Conservation (phyloP, 768 basidiomycete species). For the Suillus clintonianus region DNA sequence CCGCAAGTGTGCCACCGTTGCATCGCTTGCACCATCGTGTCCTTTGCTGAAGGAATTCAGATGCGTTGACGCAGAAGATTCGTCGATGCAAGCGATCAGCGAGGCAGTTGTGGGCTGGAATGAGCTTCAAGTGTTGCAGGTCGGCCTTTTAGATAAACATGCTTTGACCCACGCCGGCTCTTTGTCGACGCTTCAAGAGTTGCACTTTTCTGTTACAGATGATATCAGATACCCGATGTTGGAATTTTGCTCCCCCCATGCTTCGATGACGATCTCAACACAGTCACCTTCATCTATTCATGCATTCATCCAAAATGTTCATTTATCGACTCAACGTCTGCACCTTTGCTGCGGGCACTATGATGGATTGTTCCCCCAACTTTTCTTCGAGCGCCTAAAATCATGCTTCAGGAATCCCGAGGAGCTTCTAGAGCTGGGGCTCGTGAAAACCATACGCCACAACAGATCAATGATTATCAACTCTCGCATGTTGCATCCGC, state of each 20-base stretch:
- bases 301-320: too few species aligned
- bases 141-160: background rate
- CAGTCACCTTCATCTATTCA: too few species aligned
- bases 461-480: background rate
- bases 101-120: background rate
- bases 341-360: background rate
- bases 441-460: background rate
- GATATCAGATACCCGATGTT: background rate
- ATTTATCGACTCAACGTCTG: too few species aligned
- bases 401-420: background rate
- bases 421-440: background rate
- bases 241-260: background rate
- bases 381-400: background rate
- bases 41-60: background rate
- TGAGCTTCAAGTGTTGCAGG: background rate
- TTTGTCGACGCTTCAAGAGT: background rate
- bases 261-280: too few species aligned
- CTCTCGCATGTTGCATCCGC: background rate
- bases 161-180: background rate
- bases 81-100: background rate
- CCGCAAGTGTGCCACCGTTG: background rate
- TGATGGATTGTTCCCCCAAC: background rate
- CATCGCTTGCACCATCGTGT: background rate
- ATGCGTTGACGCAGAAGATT: background rate
- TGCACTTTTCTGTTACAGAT: background rate